Evolutionary conservation across 495 filamentous ascomycete genomes (phyloP), one percentile per base, ranked within the genome.

Genomic region (Podospora conica): DNA sequence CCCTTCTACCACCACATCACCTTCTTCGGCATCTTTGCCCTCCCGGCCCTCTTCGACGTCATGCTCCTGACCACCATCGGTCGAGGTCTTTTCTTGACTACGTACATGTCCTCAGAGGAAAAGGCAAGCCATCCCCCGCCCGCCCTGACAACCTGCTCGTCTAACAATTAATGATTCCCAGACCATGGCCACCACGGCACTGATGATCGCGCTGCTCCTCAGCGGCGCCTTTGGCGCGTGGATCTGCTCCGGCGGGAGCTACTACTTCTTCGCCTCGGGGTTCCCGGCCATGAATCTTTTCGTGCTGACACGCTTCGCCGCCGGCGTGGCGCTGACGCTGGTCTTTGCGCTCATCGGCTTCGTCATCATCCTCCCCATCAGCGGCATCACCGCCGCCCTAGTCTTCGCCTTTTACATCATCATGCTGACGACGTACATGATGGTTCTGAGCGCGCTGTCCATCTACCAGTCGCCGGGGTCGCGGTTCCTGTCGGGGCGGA

Each of bases 201-300:
- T 88, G 63, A 85, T 88, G 83, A 78, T 84, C 1, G 83, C 84
- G 0, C 71, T 88, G 23, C 70, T 87, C 9, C 71, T 86, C 22
- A 85, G 79, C 7, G 85, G 85, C 66, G 85, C 79, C 3, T 81
- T 87, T 58, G 85, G 85, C 21, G 84, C 85, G 0, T 85, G 82
- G 84, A 85, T 88, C 64, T 80, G 79, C 54, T 82, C 78, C 55
- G 84, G 84, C 59, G 85, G 85, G 0, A 82, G 79, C 1, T 88
- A 87, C 74, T 88, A 88, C 68, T 79, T 88, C 21, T 78, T 84
- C 33, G 82, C 81, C 6, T 86, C 83, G 79, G 84, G 84, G 1
- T 88, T 87, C 69, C 80, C 83, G 9, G 85, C 84, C 9, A 83
- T 84, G 53, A 87, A 86, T 59, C 83, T 86, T 78, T 87, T 87